These are phyloP conservation scores for Fusarium algeriense DNA, from an alignment of 2,329 filamentous ascomycete species.

Conservation along the genomic window DNA sequence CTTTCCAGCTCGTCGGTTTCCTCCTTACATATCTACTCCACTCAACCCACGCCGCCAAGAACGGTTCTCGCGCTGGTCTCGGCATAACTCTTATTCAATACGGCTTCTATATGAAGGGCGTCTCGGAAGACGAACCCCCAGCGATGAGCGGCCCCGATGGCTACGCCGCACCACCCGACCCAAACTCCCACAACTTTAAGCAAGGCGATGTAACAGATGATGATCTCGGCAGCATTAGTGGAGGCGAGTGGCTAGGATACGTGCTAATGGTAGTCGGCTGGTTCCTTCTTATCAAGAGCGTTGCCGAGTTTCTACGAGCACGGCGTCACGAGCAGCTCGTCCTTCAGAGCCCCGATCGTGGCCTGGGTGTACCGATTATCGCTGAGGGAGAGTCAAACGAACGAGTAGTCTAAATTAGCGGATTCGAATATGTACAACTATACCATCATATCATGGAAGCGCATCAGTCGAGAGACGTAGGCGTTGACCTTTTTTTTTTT, in stretches of 20 bases:
- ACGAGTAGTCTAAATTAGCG: constrained; percentile 71
- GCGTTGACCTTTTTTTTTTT: constrained; percentile 28
- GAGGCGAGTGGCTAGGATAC: constrained; percentile 91
- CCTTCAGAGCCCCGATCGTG: constrained; percentile 90
- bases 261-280: constrained; percentile 96
- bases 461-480: constrained; percentile 33
- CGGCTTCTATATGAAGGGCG: constrained; percentile 92
- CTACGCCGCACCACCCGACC: constrained; percentile 81
- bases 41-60: constrained; percentile 97
- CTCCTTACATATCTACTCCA: constrained; percentile 97
- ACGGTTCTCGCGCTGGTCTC: constrained; percentile 92
- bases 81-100: constrained; percentile 97
- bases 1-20: constrained; percentile 97
- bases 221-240: constrained; percentile 67
- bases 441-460: constrained; percentile 26
- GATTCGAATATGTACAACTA: constrained; percentile 36
- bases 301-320: constrained; percentile 89
- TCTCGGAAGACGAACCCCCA: constrained; percentile 58
- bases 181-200: constrained; percentile 91
- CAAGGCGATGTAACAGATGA: constrained; percentile 72
- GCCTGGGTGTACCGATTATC: constrained; percentile 85
- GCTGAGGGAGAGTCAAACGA: constrained; percentile 86
- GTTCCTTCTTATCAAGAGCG: constrained; percentile 96
- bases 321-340: constrained; percentile 93
- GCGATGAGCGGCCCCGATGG: constrained; percentile 65